A percentile compares a stretch with the other conserved stretches of the same genome.
phyloP scores from a whole-genome alignment of 1,284 basidiomycete species.

The Fistulinella cinereoalba region DNA sequence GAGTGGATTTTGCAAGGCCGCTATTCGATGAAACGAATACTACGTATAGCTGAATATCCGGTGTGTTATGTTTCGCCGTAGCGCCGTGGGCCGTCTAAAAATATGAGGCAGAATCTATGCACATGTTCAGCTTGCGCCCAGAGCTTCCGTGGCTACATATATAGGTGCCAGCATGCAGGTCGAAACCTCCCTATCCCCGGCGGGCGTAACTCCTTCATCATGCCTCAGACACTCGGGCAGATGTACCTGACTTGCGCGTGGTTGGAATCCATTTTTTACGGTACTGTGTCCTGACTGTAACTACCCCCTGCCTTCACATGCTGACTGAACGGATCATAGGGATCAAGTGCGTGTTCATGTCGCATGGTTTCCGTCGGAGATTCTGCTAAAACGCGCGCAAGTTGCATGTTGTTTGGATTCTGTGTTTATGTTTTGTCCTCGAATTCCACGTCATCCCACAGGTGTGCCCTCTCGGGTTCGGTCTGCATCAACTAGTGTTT shows the following conservation, averaged over 20 bases:
- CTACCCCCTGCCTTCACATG: neutral
- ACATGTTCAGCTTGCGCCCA: too few species aligned
- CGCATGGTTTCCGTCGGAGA: neutral
- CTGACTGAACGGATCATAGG: constrained; percentile 2
- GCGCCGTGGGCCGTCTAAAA: neutral
- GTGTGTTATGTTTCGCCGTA: neutral
- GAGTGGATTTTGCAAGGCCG: neutral
- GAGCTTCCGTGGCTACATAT: neutral
- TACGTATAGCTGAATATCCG: neutral
- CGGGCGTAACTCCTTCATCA: neutral
- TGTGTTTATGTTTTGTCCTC: constrained; percentile 15
- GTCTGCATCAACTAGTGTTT: neutral
- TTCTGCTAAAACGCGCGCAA: constrained; percentile 4
- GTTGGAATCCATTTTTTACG: constrained; percentile 20
- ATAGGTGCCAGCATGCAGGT: neutral
- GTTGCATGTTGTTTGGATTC: constrained; percentile 19
- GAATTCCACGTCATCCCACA: constrained; percentile 4
- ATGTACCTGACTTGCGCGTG: constrained; percentile 18
- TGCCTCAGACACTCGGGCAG: constrained; percentile 15
- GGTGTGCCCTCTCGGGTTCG: constrained; percentile 3
- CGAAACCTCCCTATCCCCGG: neutral
- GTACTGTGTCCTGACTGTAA: constrained; percentile 2
- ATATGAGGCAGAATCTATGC: too few species aligned
- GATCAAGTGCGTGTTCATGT: constrained; percentile 13
- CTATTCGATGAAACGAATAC: neutral